Percentiles rank a stretch among this genome's conserved stretches.
Conservation (phyloP, 495 filamentous ascomycete genomes). For the Aspergillus saccharolyticus region DNA sequence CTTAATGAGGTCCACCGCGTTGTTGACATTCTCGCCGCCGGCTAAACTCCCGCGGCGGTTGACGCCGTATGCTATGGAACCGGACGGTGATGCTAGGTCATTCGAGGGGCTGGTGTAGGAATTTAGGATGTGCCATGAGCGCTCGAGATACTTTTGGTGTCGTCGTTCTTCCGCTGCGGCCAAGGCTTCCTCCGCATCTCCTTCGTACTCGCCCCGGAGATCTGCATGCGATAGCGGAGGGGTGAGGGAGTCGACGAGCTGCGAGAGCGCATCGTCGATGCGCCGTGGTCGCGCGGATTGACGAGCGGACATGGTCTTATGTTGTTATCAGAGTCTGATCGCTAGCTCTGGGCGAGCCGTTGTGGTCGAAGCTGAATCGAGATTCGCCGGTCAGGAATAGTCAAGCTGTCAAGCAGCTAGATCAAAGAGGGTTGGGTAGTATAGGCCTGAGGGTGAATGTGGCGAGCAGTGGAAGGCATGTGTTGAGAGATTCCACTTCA, state of each 20-base stretch:
- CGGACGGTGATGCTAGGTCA: conserved; percentile 29
- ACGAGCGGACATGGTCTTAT: conserved; percentile 35
- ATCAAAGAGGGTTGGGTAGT: background rate
- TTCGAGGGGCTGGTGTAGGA: conserved; percentile 23
- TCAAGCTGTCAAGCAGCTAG: background rate
- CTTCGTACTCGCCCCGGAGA: conserved; percentile 30
- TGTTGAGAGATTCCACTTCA: background rate
- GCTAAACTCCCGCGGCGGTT: conserved; percentile 33
- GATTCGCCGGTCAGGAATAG: background rate
- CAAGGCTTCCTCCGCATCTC: conserved; percentile 41
- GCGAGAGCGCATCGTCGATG: conserved; percentile 52
- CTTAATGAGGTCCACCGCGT: conserved; percentile 88
- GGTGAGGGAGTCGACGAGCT: conserved; percentile 49
- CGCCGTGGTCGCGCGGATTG: conserved; percentile 39
- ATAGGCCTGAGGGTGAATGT: background rate
- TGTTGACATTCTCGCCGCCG: conserved; percentile 62
- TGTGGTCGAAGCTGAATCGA: too few species aligned
- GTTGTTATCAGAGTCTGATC: background rate
- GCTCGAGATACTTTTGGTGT: conserved; percentile 37
- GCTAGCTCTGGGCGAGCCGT: background rate
- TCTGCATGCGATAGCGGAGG: conserved; percentile 34
- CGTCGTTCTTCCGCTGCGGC: conserved; percentile 41
- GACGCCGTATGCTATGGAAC: conserved; percentile 15
- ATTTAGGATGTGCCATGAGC: conserved; percentile 42
- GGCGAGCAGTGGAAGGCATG: background rate